phyloP scores from a whole-genome alignment of 495 filamentous ascomycete species.

The Tuber calosporum region DNA sequence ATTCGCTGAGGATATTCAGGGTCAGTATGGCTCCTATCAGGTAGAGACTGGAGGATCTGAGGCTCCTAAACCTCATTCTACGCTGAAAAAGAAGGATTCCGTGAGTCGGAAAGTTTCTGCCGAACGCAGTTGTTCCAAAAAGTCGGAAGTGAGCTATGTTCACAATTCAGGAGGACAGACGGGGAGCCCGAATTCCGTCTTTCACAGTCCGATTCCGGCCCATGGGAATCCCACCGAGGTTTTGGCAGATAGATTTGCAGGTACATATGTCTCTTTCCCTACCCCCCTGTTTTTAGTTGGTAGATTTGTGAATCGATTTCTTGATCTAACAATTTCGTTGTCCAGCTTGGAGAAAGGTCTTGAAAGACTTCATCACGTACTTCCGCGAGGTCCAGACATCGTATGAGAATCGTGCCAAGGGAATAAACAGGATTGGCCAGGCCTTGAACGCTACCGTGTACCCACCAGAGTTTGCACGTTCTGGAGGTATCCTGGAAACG shows the following conservation, averaged over 20 bases:
- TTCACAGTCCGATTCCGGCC: slow-evolving; percentile 83
- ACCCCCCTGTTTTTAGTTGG: slow-evolving; percentile 11
- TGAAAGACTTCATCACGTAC: slow-evolving; percentile 91
- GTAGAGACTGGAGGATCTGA: slow-evolving; percentile 12
- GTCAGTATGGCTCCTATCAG: slow-evolving; percentile 5
- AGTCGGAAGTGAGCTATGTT: slow-evolving; percentile 66
- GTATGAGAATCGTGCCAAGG: slow-evolving; percentile 80
- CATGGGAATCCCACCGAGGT: slow-evolving; percentile 76
- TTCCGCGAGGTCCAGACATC: slow-evolving; percentile 87
- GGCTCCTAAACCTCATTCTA: slow-evolving; percentile 42
- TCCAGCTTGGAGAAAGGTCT: slow-evolving; percentile 84
- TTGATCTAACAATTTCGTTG: slow-evolving; percentile 14
- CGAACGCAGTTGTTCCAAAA: slow-evolving; percentile 63
- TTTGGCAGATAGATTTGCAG: slow-evolving; percentile 80
- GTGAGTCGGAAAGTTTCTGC: slow-evolving; percentile 64
- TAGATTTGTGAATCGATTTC: not conserved
- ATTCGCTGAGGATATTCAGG: slow-evolving; percentile 32
- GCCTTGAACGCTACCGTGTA: slow-evolving; percentile 70
- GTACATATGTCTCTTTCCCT: slow-evolving; percentile 48
- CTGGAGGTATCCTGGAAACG: slow-evolving; percentile 79
- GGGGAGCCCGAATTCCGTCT: slow-evolving; percentile 73
- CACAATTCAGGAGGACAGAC: slow-evolving; percentile 51
- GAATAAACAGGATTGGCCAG: slow-evolving; percentile 72
- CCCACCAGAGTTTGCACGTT: slow-evolving; percentile 61
- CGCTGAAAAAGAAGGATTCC: slow-evolving; percentile 78